Evolutionary conservation across 345 rosid species (phyloP), one percentile per base, ranked within the genome.

Genomic region (Diplotaxis tenuifolia): DNA sequence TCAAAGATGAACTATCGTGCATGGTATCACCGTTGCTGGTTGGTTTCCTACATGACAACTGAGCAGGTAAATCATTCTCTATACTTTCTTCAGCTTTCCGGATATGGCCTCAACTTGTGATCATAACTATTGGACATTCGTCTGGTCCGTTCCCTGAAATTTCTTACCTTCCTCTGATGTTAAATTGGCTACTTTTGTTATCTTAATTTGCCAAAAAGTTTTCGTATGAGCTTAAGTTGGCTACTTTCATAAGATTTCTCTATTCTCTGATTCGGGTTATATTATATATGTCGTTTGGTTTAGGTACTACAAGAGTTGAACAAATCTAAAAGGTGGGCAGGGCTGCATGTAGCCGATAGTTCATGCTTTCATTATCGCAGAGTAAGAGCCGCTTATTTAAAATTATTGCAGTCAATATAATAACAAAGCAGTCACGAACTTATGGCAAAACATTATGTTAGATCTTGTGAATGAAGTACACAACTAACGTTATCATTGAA

Each of bases 1-100:
- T 92, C 89, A 77, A 92, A 95, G 81, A 92, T 95, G 99, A 95
- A 95, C 65, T 95, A 90, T 27, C 92, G 96, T 58, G 99, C 98
- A 58, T 95, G 99, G 98, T 90, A 90, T 83, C 99, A 95, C 71
- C 92, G 98, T n/a, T 85, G 94, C 86, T 95, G 99, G 94, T 74
- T 90, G 79, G 97, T 90, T 73, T 84, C 91, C 61, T 86, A 82
- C 81, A 90, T 92, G 99, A 73, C 80, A 25, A 69, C 78, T 38
- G 86, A 85, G 76, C 96, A 85, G 90, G 96, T 95, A 75, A 36
- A 32, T 70, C 59, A 75, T 60, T 40, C 34, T 72, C 52, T 61
- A 16, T 29, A 9, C 19, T 36, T 53, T 70, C 9, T 64, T 55
- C n/a, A n/a, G n/a, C n/a, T n/a, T n/a, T n/a, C n/a, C 12, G 40